These are phyloP conservation scores for Colletotrichum somersetense DNA, from an alignment of 2,329 filamentous ascomycete genomes.

Conservation along the genomic window DNA sequence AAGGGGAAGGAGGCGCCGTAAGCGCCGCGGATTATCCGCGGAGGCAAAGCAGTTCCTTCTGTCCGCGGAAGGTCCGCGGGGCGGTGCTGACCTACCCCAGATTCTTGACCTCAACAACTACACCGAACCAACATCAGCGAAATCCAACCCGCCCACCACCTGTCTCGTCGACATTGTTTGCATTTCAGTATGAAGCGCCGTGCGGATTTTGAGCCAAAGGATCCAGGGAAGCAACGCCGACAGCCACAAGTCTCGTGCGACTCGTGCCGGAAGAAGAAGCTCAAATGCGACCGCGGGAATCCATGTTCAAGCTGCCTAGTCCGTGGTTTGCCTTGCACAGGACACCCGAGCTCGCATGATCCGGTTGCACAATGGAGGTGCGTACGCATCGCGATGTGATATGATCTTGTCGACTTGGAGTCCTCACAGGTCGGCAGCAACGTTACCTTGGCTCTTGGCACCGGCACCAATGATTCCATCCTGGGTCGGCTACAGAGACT, in stretches of 20 bases:
- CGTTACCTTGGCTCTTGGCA: neutral
- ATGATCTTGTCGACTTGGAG: neutral
- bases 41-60: rapidly evolving
- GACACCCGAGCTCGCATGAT: slow-evolving; percentile 19
- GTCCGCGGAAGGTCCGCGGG: slow-evolving; percentile 10
- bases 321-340: slow-evolving; percentile 46
- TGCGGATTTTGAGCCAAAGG: neutral
- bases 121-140: too few species aligned
- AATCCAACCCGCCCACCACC: neutral
- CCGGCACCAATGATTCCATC: slow-evolving; percentile 36
- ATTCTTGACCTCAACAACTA: slow-evolving; percentile 1
- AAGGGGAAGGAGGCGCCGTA: neutral
- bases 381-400: neutral
- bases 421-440: neutral
- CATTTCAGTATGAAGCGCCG: slow-evolving; percentile 24
- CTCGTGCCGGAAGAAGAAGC: slow-evolving; percentile 50
- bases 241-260: slow-evolving; percentile 51
- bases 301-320: slow-evolving; percentile 49
- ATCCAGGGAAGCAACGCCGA: slow-evolving; percentile 36
- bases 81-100: neutral
- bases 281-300: slow-evolving; percentile 49
- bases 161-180: neutral
- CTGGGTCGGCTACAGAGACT: slow-evolving; percentile 46
- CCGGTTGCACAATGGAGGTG: neutral
- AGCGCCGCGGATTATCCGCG: slow-evolving; percentile 39